Conservation (phyloP, 208 protist genomes). For the Leishmania amazonensis region DNA sequence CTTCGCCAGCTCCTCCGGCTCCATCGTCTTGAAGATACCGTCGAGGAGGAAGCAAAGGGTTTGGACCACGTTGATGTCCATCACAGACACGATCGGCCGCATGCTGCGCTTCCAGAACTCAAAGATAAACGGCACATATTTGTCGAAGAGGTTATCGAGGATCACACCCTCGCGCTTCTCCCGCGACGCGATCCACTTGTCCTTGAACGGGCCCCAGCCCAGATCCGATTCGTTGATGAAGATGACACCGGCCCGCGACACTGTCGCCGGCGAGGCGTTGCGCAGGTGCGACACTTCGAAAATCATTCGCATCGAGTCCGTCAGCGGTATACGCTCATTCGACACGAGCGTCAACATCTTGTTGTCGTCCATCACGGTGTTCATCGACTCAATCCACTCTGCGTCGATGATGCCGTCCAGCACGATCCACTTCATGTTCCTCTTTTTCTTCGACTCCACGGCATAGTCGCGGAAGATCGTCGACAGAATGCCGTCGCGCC, state of each 20-base stretch:
- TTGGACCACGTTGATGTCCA: slow-evolving; percentile 97
- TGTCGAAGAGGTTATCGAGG: slow-evolving; percentile 97
- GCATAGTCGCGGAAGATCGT: slow-evolving; percentile 96
- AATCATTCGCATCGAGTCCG: slow-evolving; percentile 97
- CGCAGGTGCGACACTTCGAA: slow-evolving; percentile 98
- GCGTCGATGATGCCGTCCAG: slow-evolving; percentile 99
- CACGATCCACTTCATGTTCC: slow-evolving; percentile 97
- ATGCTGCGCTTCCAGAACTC: slow-evolving; percentile 94
- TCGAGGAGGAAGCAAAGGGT: slow-evolving; percentile 97
- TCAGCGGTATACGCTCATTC: slow-evolving; percentile 98
- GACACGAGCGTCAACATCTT: slow-evolving; percentile 98
- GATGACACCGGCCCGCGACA: slow-evolving; percentile 98
- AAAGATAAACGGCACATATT: slow-evolving; percentile 95
- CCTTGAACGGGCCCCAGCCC: slow-evolving; percentile 97
- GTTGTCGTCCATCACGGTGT: slow-evolving; percentile 99
- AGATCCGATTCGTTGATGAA: slow-evolving; percentile 98
- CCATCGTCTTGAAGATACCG: slow-evolving; percentile 90
- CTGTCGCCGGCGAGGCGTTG: slow-evolving; percentile 98
- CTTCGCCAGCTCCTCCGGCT: slow-evolving; percentile 85
- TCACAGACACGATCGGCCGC: slow-evolving; percentile 85
- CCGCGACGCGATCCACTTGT: slow-evolving; percentile 93
- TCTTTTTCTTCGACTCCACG: slow-evolving; percentile 95
- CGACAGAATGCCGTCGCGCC: slow-evolving; percentile 96
- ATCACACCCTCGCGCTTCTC: slow-evolving; percentile 92
- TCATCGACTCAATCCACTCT: slow-evolving; percentile 99